These are phyloP conservation scores for Niebla homalea DNA, from an alignment of 495 filamentous ascomycete genomes.

Conservation along the genomic window DNA sequence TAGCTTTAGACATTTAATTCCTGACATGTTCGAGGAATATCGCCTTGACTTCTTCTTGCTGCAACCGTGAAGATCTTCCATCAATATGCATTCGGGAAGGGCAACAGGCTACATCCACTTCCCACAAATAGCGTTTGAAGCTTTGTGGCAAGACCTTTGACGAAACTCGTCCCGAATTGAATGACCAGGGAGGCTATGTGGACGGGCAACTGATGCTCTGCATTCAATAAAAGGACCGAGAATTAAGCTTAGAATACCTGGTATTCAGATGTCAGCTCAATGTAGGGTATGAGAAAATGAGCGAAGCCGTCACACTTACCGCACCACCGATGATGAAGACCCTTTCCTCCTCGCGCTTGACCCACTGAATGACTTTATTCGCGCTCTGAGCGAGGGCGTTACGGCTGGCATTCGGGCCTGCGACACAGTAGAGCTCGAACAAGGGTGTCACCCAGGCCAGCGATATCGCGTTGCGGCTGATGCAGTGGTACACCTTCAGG, in stretches of 20 bases:
- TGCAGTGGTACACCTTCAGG: slow-evolving; percentile 72
- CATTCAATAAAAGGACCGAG: no score
- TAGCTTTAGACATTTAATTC: no score
- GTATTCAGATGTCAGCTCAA: background rate
- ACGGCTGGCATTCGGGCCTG: slow-evolving; percentile 64
- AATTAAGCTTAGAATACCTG: slow-evolving; percentile 5
- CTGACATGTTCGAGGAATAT: no score
- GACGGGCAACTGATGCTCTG: no score
- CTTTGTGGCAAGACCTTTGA: no score
- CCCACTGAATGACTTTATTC: slow-evolving; percentile 78
- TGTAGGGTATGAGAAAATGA: background rate
- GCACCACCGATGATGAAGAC: slow-evolving; percentile 92
- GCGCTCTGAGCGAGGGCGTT: slow-evolving; percentile 71
- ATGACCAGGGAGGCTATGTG: no score
- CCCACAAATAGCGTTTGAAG: no score
- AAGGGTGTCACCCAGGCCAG: slow-evolving; percentile 82
- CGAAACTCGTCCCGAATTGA: no score
- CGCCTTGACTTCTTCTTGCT: no score
- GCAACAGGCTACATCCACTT: no score
- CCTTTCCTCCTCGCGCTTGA: slow-evolving; percentile 77
- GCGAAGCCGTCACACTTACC: slow-evolving; percentile 30
- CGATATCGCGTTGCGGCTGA: slow-evolving; percentile 56
- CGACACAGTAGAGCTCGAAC: slow-evolving; percentile 90
- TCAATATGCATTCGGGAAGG: no score
- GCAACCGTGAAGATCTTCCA: no score